Conservation (phyloP, 495 filamentous ascomycete genomes). For the Bathelium albidoporum region DNA sequence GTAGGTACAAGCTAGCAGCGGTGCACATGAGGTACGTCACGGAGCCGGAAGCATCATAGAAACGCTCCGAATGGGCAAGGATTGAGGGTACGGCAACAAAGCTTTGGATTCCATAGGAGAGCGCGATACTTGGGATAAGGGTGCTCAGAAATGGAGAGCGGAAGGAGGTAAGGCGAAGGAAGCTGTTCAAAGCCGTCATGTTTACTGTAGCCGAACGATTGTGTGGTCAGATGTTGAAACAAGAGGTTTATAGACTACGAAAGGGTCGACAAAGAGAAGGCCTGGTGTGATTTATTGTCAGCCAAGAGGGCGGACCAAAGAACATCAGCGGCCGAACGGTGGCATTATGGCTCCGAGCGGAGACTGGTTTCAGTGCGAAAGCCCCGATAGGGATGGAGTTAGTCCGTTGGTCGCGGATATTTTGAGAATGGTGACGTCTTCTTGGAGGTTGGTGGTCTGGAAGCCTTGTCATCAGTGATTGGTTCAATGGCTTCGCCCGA, state of each 20-base stretch:
- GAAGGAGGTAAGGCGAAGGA: slow-evolving; percentile 49
- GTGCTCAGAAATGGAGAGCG: slow-evolving; percentile 48
- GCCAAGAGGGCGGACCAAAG: no score
- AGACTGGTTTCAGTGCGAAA: not conserved
- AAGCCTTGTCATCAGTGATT: not conserved
- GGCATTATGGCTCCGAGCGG: not conserved
- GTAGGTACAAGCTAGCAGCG: slow-evolving; percentile 47
- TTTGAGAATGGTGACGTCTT: not conserved
- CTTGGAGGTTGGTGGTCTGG: not conserved
- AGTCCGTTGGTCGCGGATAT: not conserved
- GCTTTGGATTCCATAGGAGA: slow-evolving; percentile 46
- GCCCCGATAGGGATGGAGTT: not conserved
- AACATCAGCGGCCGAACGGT: not conserved
- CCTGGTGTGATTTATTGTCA: not conserved
- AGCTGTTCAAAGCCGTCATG: slow-evolving; percentile 24
- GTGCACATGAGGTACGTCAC: slow-evolving; percentile 51
- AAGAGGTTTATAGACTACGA: no score
- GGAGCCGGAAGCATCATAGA: slow-evolving; percentile 56
- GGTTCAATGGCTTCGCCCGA: not conserved
- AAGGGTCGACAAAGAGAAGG: no score
- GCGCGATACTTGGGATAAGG: slow-evolving; percentile 45
- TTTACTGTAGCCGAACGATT: no score
- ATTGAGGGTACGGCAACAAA: slow-evolving; percentile 51
- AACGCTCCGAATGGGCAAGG: slow-evolving; percentile 44
- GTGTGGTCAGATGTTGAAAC: no score